Evolutionary conservation across 345 rosid genomes (phyloP).

Genomic region (Erodium maritimum): DNA sequence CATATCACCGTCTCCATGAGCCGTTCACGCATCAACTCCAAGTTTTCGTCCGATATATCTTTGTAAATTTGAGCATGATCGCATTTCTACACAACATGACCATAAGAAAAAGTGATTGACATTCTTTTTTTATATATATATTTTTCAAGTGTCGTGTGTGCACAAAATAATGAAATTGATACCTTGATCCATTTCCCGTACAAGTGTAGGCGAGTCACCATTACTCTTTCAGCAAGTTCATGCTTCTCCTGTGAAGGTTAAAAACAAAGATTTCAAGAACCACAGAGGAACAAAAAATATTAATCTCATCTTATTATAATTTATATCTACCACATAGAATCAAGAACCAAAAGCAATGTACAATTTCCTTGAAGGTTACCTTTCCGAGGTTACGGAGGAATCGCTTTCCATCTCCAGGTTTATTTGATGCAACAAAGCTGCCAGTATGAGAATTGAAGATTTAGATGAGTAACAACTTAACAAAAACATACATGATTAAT

Average conservation of each 20-base stretch:
- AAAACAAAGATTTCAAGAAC: neutral
- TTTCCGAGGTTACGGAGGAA: slow-evolving; percentile 65
- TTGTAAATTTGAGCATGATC: slow-evolving; percentile 87
- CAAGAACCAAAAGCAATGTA: too few relatives aligned
- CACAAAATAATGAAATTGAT: neutral
- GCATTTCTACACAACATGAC: slow-evolving; percentile 49
- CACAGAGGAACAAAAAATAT: too few relatives aligned
- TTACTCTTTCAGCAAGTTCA: slow-evolving; percentile 91
- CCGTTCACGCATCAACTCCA: slow-evolving; percentile 92
- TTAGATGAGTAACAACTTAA: neutral
- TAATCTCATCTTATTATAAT: too few relatives aligned
- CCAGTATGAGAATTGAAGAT: slow-evolving; percentile 4
- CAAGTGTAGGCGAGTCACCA: slow-evolving; percentile 86
- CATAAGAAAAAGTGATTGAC: neutral
- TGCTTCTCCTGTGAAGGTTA: slow-evolving; percentile 64
- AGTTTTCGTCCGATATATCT: slow-evolving; percentile 81
- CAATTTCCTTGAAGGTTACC: slow-evolving; percentile 17
- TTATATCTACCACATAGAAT: too few relatives aligned
- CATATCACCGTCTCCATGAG: slow-evolving; percentile 84
- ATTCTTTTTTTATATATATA: too few relatives aligned
- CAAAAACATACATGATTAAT: neutral
- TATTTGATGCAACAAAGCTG: slow-evolving; percentile 56
- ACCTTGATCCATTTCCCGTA: slow-evolving; percentile 97
- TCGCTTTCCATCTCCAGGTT: slow-evolving; percentile 82
- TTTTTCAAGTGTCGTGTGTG: neutral